Conservation (phyloP, 228 moss, liverwort and hornwort genomes). For the Sphagnum fallax region DNA sequence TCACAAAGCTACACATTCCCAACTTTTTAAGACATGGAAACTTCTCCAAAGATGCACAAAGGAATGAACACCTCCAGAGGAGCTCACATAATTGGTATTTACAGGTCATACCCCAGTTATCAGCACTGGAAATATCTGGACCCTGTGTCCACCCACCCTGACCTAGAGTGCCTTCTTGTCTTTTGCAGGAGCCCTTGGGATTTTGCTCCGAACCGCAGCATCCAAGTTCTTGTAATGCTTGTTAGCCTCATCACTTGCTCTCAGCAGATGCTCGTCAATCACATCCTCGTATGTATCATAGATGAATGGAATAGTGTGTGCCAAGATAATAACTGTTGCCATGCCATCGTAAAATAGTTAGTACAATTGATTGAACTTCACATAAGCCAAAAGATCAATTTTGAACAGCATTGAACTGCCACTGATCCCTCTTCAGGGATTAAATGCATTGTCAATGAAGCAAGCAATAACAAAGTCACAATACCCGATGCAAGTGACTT, state of each 20-base stretch:
- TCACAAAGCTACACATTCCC: neutral
- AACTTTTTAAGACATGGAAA: neutral
- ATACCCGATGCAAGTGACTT: no score
- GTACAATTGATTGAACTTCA: no score
- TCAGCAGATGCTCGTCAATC: slow-evolving; percentile 36
- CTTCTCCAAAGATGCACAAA: neutral
- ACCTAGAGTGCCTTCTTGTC: slow-evolving; percentile 39
- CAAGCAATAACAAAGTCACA: no score
- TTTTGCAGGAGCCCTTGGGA: slow-evolving; percentile 32
- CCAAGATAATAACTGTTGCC: slow-evolving; percentile 20
- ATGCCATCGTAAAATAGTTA: no score
- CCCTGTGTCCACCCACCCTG: neutral
- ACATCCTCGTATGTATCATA: slow-evolving; percentile 52
- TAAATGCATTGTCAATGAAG: neutral
- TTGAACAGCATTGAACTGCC: no score
- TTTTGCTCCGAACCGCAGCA: slow-evolving; percentile 41
- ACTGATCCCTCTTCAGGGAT: no score
- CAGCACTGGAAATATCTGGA: neutral
- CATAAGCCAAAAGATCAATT: no score
- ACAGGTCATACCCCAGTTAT: neutral
- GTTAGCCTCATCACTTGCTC: slow-evolving; percentile 24
- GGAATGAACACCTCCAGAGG: neutral
- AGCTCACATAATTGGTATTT: neutral
- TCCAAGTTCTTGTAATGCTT: slow-evolving; percentile 53
- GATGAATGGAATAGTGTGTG: slow-evolving; percentile 25